Evolutionary conservation across 345 rosid genomes (phyloP).

Genomic region (Moricandia moricandioides): DNA sequence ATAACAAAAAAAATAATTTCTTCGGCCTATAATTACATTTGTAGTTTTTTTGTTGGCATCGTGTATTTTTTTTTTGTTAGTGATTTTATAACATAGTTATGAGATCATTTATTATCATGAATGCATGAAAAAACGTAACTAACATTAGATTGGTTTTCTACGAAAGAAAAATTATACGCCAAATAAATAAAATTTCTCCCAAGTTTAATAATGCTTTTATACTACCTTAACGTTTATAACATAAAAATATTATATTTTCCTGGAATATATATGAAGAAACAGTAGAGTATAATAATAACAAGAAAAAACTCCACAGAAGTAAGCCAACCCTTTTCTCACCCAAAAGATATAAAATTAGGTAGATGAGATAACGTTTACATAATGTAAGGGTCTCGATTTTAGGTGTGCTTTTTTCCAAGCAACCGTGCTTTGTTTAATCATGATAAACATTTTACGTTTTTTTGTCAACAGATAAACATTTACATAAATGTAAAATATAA

Average conservation of each 20-base stretch:
- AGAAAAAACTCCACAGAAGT: not conserved
- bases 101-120: not conserved
- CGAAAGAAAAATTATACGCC: not conserved
- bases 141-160: not conserved
- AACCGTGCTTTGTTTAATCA: not conserved
- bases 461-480: not conserved
- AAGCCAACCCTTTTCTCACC: slow-evolving; percentile 25
- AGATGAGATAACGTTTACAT: not conserved
- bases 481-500: not conserved
- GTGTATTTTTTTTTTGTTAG: too few species aligned
- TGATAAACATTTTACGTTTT: not conserved
- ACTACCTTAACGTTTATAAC: not conserved
- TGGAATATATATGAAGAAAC: not conserved
- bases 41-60: too few species aligned
- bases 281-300: not conserved
- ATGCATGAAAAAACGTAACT: not conserved
- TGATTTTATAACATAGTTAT: not conserved
- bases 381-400: not conserved
- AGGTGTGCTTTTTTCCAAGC: slow-evolving; percentile 17
- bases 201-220: not conserved
- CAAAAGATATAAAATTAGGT: slow-evolving; percentile 19
- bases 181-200: not conserved
- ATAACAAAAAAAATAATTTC: not conserved
- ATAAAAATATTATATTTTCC: not conserved
- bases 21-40: not conserved